Evolutionary conservation across 2,329 filamentous ascomycete genomes (phyloP).

Genomic region (Pezizomycotina sp.): DNA sequence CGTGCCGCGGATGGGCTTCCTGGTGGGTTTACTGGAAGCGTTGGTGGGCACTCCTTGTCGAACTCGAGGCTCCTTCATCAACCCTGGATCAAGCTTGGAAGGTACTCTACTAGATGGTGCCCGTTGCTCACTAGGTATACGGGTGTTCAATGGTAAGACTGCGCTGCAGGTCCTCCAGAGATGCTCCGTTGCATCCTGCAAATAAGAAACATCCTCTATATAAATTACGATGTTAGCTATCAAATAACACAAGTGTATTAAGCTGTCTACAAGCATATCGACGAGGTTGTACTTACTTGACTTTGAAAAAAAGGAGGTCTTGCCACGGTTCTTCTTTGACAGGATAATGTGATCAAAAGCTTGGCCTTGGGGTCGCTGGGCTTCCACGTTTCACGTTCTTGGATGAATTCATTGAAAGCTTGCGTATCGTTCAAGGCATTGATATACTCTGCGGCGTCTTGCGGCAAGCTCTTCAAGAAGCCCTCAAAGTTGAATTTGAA

Average conservation of each 20-base stretch:
- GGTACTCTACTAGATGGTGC: conserved; percentile 43
- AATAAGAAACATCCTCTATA: conserved; percentile 37
- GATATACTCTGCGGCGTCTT: conserved; percentile 49
- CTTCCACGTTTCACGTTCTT: conserved; percentile 54
- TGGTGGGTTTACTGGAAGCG: conserved; percentile 27
- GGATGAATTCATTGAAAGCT: conserved; percentile 69
- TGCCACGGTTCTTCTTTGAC: conserved; percentile 53
- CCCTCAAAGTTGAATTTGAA: conserved; percentile 52
- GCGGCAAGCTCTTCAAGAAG: conserved; percentile 46
- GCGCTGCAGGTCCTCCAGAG: conserved; percentile 53
- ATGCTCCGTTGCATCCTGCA: conserved; percentile 59
- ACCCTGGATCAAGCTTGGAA: conserved; percentile 61
- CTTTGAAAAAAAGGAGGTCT: conserved; percentile 47
- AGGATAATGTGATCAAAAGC: conserved; percentile 68
- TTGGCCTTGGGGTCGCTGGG: conserved; percentile 49
- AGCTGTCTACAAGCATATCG: conserved; percentile 43
- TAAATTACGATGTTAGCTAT: conserved; percentile 27
- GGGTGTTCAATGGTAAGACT: conserved; percentile 34
- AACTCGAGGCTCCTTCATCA: conserved; percentile 83
- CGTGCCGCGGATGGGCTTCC: conserved; percentile 19
- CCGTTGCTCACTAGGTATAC: conserved; percentile 35
- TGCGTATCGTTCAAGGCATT: conserved; percentile 47
- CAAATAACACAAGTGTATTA: conserved; percentile 30
- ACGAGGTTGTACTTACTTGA: conserved; percentile 37
- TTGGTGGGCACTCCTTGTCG: conserved; percentile 71